Evolutionary conservation across 2,329 filamentous ascomycete species (phyloP), one percentile per base, ranked within the genome.

Genomic region (Exophiala sp.): DNA sequence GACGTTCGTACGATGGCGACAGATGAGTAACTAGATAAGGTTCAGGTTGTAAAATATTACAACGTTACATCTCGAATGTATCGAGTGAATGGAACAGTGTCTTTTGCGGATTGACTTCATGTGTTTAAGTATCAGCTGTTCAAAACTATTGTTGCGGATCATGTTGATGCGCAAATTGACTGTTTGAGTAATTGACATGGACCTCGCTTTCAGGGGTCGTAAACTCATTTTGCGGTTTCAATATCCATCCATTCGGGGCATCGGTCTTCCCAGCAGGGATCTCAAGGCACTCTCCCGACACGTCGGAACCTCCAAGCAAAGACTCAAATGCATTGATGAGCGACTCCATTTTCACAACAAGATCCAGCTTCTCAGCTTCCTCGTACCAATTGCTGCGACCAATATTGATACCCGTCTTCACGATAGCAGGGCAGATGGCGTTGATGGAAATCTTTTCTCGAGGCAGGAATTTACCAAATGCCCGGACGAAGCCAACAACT

Each of bases 381-480:
- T 72, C 66, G 52, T 73, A 75, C 57, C 74, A 75, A 0, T 43
- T 49, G 7, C 57, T 50, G 0, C 65, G 65, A 3, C 68, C 69
- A 36, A 75, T 72, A 24, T 59, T 64, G 39, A 50, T 50, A 4
- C 39, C 39, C 3, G 73, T 75, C 11, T 67, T 62, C 5, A 72
- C 67, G 9, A 72, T 68, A 50, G 70, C 69, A 3, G 72, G 73
- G 54, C 68, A 71, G 16, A 75, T 65, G 6, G 72, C 72, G 54
- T 74, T 75, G 6, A 75, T 54, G 1, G 68, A 70, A 14, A 76
- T 74, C 3, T 62, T 59, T 52, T 73, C 70, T 12, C 65, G 60
- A 3, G 66, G 65, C 29, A 75, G 63, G 40, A 71, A 64, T 47
- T 70, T 70, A 29, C 73, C 73, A 46, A 71, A 75, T 11, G 68